Conservation (phyloP, 106 monocot genomes). For the Agapanthus africanus region DNA sequence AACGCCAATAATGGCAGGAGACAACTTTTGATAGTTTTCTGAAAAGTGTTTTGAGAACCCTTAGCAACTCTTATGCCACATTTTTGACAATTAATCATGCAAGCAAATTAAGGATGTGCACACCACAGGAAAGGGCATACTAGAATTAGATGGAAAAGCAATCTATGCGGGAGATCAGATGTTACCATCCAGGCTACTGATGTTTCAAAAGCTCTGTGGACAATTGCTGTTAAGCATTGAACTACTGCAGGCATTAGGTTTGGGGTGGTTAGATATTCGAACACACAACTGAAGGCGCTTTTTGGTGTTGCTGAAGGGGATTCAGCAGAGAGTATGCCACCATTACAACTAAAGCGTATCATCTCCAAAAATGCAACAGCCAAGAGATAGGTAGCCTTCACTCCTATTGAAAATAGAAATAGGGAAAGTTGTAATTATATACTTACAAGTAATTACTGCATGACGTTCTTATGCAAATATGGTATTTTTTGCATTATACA, state of each 20-base stretch:
- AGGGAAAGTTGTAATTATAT: conserved; percentile 1
- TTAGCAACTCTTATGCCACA: not conserved
- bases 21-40: not conserved
- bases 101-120: not conserved
- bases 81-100: not conserved
- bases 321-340: conserved; percentile 55
- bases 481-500: not conserved
- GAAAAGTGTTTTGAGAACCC: not conserved
- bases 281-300: conserved; percentile 93
- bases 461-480: not conserved
- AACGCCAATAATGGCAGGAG: not conserved
- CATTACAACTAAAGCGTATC: conserved; percentile 90
- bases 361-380: conserved; percentile 92
- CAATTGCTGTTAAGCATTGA: conserved; percentile 93
- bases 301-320: conserved; percentile 29
- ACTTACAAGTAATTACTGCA: not conserved
- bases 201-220: conserved; percentile 78
- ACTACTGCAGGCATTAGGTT: conserved; percentile 75
- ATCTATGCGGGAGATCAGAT: not conserved
- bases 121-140: not conserved
- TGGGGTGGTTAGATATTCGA: conserved; percentile 91
- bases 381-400: conserved; percentile 95
- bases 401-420: conserved; percentile 41
- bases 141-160: not conserved
- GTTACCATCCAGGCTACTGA: conserved; percentile 84